phyloP scores from a whole-genome alignment of 257 asterid genomes.

The Solanum gandarillasii region DNA sequence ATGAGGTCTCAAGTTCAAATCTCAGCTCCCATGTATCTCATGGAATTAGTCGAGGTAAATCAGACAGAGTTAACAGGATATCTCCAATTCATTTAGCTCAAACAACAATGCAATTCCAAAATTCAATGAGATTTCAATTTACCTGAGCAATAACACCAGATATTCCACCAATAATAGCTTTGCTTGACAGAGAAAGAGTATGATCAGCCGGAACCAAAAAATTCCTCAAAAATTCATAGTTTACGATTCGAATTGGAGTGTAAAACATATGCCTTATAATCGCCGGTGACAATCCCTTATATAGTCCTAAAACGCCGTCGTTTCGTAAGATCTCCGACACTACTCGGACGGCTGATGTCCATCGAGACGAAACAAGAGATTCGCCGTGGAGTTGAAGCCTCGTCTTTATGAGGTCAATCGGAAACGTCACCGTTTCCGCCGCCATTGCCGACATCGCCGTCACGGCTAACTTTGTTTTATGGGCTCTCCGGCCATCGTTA shows the following conservation, averaged over 20 bases:
- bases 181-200: constrained; percentile 35
- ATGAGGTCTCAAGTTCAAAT: not conserved
- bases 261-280: constrained; percentile 57
- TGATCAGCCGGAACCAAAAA: constrained; percentile 19
- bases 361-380: constrained; percentile 23
- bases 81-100: not conserved
- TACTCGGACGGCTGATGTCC: constrained; percentile 32
- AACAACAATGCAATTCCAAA: not conserved
- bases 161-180: constrained; percentile 59
- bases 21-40: not conserved
- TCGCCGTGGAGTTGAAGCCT: constrained; percentile 78
- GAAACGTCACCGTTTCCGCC: constrained; percentile 82
- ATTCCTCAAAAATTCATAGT: constrained; percentile 62
- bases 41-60: not conserved
- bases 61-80: not conserved
- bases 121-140: not conserved
- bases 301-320: constrained; percentile 61
- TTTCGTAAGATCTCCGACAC: constrained; percentile 31
- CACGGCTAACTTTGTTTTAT: constrained; percentile 27
- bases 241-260: constrained; percentile 72
- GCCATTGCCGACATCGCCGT: constrained; percentile 67
- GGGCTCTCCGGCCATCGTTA: not conserved
- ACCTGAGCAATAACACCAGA: constrained; percentile 95
- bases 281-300: constrained; percentile 66
- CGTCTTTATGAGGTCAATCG: constrained; percentile 73